These are phyloP conservation scores for Dittrichia graveolens DNA, from an alignment of 129 eudicot species.

Conservation along the genomic window DNA sequence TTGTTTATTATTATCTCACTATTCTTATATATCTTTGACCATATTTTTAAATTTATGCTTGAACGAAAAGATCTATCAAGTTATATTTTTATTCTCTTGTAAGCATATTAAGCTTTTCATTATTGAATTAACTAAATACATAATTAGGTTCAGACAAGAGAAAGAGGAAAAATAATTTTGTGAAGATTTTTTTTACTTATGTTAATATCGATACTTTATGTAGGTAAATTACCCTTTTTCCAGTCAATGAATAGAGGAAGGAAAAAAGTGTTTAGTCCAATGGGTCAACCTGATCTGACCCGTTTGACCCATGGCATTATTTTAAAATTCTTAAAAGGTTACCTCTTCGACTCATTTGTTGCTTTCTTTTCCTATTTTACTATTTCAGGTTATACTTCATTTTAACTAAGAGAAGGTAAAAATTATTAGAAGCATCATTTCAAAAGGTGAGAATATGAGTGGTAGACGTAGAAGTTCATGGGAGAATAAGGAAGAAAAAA, in stretches of 20 bases:
- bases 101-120: not conserved
- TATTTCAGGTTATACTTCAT: slow-evolving; percentile 38
- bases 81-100: not conserved
- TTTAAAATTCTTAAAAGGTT: not conserved
- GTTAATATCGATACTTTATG: not conserved
- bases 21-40: no score
- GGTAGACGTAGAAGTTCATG: slow-evolving; percentile 45
- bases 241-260: not conserved
- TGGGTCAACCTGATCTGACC: slow-evolving; percentile 5
- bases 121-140: slow-evolving; percentile 2
- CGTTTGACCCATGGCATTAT: not conserved
- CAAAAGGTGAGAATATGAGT: slow-evolving; percentile 43
- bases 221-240: not conserved
- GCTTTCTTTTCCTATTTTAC: slow-evolving; percentile 26
- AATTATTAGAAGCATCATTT: not conserved
- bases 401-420: slow-evolving; percentile 26
- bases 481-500: slow-evolving; percentile 41
- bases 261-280: slow-evolving; percentile 3
- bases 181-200: not conserved
- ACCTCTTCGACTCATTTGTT: slow-evolving; percentile 1
- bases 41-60: not conserved
- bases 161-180: slow-evolving; percentile 1
- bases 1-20: not conserved
- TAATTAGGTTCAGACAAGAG: slow-evolving; percentile 5
- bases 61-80: not conserved